A percentile compares a stretch with the other conserved stretches of the same genome.
These are phyloP conservation scores for Gaeumannomyces tritici DNA, from an alignment of 2,329 filamentous ascomycete genomes.

Conservation along the genomic window DNA sequence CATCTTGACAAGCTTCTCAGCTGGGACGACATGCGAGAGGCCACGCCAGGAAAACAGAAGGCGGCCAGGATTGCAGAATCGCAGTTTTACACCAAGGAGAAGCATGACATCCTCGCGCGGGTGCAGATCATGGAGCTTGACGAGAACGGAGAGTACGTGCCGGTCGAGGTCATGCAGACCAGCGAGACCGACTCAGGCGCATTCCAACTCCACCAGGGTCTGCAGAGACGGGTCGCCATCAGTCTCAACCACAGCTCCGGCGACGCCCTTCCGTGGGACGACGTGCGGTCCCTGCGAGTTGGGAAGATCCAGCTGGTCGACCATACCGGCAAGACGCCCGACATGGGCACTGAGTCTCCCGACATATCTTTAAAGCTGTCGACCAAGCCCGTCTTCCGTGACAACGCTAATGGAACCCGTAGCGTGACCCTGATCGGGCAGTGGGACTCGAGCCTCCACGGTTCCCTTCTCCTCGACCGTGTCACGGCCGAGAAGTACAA, in stretches of 20 bases:
- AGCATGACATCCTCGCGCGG: conserved; percentile 83
- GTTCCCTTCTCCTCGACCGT: conserved; percentile 85
- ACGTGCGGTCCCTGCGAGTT: conserved; percentile 66
- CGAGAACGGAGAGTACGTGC: conserved; percentile 81
- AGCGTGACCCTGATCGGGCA: conserved; percentile 82
- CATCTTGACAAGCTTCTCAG: conserved; percentile 95
- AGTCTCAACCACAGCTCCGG: conserved; percentile 88
- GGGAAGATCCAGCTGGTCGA: conserved; percentile 79
- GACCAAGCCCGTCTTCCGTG: conserved; percentile 67
- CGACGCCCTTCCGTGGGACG: conserved; percentile 79
- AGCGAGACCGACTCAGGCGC: conserved; percentile 78
- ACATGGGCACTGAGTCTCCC: conserved; percentile 60
- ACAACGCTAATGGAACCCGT: conserved; percentile 83
- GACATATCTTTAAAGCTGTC: conserved; percentile 72
- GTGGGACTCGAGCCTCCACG: conserved; percentile 93
- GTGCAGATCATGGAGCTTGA: conserved; percentile 86
- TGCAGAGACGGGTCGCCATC: conserved; percentile 81
- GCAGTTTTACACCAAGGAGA: conserved; percentile 87
- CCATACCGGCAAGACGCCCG: conserved; percentile 72
- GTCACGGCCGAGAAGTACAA: conserved; percentile 88
- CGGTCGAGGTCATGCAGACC: conserved; percentile 85
- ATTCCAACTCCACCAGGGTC: conserved; percentile 89
- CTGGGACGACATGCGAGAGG: conserved; percentile 97
- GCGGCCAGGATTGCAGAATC: conserved; percentile 73
- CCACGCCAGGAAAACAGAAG: conserved; percentile 42